Evolutionary conservation across 2,329 filamentous ascomycete genomes (phyloP).

Genomic region (Hirsutella rhossiliensis): DNA sequence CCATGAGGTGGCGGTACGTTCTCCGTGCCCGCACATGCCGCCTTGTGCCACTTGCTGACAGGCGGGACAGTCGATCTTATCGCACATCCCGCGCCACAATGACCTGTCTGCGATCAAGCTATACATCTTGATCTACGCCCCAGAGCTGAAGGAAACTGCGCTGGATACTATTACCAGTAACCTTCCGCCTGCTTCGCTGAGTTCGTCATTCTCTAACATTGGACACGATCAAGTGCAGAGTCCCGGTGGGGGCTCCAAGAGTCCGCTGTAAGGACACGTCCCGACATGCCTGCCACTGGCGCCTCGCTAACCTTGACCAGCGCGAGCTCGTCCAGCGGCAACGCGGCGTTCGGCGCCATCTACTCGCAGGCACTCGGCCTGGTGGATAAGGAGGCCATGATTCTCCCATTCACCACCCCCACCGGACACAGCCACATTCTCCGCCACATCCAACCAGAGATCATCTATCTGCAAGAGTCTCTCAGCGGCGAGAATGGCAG

Average conservation of each 20-base stretch:
- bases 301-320: conserved; percentile 13
- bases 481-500: conserved; percentile 65
- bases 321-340: conserved; percentile 32
- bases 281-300: not conserved
- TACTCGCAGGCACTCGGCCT: conserved; percentile 68
- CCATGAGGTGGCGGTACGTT: conserved; percentile 71
- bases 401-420: conserved; percentile 78
- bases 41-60: conserved; percentile 2
- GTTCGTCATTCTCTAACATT: conserved; percentile 84
- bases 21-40: too few relatives aligned
- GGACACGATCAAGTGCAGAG: conserved; percentile 59
- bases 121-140: conserved; percentile 83
- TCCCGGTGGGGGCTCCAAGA: conserved; percentile 51
- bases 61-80: conserved; percentile 60
- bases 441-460: conserved; percentile 71
- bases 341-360: conserved; percentile 61
- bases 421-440: conserved; percentile 78
- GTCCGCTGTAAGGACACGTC: conserved; percentile 34
- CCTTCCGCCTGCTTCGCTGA: conserved; percentile 50
- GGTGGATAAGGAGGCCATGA: conserved; percentile 75
- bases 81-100: conserved; percentile 69
- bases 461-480: conserved; percentile 81
- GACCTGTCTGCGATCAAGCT: conserved; percentile 64
- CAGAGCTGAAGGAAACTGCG: conserved; percentile 57
- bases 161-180: conserved; percentile 39